Evolutionary conservation across 2,329 filamentous ascomycete species (phyloP).

Genomic region (Diaporthe aspalathi): DNA sequence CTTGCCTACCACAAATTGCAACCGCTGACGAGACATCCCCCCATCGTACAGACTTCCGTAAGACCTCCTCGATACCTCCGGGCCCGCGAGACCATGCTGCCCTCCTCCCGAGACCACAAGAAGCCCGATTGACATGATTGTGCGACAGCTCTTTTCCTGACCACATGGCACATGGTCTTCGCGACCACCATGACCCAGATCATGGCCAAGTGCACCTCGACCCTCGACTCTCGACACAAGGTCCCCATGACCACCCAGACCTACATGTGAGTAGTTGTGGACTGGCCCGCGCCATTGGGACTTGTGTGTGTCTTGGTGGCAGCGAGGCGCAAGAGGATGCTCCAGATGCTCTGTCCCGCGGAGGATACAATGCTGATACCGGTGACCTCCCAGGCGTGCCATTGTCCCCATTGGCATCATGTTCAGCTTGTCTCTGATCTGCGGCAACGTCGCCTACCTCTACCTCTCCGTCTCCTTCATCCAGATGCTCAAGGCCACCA

Average conservation of each 20-base stretch:
- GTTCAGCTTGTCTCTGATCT: constrained; percentile 92
- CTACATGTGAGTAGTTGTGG: constrained; percentile 40
- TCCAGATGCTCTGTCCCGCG: no score
- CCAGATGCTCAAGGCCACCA: constrained; percentile 97
- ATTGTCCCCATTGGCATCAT: constrained; percentile 92
- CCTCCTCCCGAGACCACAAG: background rate
- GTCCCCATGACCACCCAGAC: constrained; percentile 83
- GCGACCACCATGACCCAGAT: constrained; percentile 91
- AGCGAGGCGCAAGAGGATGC: no score
- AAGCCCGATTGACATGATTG: constrained; percentile 65
- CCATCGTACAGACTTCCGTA: constrained; percentile 44
- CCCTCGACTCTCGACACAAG: constrained; percentile 90
- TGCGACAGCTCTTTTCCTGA: constrained; percentile 73
- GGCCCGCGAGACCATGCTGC: background rate
- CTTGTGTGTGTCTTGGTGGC: no score
- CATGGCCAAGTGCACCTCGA: constrained; percentile 83
- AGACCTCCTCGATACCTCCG: constrained; percentile 25
- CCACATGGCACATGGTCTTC: constrained; percentile 92
- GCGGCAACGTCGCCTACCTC: constrained; percentile 89
- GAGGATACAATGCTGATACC: constrained; percentile 7
- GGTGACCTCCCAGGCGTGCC: constrained; percentile 67
- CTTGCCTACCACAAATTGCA: background rate
- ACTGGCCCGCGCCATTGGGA: no score
- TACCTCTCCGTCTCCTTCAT: constrained; percentile 94
- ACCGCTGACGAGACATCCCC: constrained; percentile 25